These are phyloP conservation scores for Fusarium tuaranense DNA, from an alignment of 2,329 filamentous ascomycete genomes.

Conservation along the genomic window DNA sequence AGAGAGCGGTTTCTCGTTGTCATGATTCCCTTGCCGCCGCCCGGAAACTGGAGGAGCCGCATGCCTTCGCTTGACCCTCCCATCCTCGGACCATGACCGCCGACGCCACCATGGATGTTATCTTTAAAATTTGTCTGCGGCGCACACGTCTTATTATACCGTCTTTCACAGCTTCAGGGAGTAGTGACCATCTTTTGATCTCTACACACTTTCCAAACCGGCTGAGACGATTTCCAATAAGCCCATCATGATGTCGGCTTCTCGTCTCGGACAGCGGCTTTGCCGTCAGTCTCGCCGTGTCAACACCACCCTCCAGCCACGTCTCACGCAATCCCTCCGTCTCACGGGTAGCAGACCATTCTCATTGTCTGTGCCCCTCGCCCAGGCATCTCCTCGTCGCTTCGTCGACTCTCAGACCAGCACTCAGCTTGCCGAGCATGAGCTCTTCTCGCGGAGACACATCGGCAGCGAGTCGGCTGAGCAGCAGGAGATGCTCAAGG, in stretches of 20 bases:
- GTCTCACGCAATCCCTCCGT: conserved; percentile 28
- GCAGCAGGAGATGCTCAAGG: conserved; percentile 81
- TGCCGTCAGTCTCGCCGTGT: conserved; percentile 40
- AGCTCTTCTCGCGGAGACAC: conserved; percentile 79
- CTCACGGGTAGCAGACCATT: conserved; percentile 26
- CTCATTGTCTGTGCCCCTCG: conserved; percentile 24
- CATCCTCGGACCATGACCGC: conserved; percentile 33
- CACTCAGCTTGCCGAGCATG: conserved; percentile 38
- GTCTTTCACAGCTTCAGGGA: conserved; percentile 6
- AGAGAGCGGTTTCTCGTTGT: background rate
- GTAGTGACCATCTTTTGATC: background rate
- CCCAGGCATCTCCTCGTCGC: conserved; percentile 21
- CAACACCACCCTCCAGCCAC: conserved; percentile 33
- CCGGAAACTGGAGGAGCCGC: conserved; percentile 8
- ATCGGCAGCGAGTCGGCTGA: conserved; percentile 82
- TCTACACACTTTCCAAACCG: background rate
- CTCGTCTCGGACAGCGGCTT: conserved; percentile 44
- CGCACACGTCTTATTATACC: conserved; percentile 8
- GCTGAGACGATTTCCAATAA: conserved; percentile 7
- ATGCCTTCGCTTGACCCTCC: conserved; percentile 14
- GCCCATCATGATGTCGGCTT: conserved; percentile 42
- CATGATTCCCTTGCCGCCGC: conserved; percentile 8
- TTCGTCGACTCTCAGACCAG: conserved; percentile 38
- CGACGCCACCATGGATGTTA: conserved; percentile 33
- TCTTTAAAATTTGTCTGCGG: conserved; percentile 33